A percentile compares a stretch with the other conserved stretches of the same genome.
phyloP scores from a whole-genome alignment of 2,329 filamentous ascomycete genomes.

The Calonectria pseudoturangicola region DNA sequence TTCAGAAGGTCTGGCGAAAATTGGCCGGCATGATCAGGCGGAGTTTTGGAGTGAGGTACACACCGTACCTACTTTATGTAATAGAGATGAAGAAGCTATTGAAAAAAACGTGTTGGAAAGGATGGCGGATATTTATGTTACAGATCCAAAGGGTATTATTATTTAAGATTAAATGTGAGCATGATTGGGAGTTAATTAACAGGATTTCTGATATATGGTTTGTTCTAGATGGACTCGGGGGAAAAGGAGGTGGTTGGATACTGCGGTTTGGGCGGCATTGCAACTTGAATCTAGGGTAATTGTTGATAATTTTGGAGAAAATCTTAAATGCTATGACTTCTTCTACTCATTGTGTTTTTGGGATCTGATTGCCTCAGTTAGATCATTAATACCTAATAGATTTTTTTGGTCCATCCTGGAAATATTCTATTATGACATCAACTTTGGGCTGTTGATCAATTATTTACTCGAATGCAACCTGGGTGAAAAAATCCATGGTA shows the following conservation, averaged over 20 bases:
- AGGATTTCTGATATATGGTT: not conserved
- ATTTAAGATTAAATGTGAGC: slow-evolving; percentile 15
- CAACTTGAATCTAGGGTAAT: slow-evolving; percentile 9
- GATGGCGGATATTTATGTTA: slow-evolving; percentile 25
- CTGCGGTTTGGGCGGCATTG: not conserved
- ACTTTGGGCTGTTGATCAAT: too few relatives aligned
- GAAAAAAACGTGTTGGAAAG: slow-evolving; percentile 30
- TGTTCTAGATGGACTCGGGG: not conserved
- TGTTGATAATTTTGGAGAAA: not conserved
- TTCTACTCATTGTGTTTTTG: not conserved
- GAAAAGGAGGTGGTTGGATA: not conserved
- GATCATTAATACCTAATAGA: not conserved
- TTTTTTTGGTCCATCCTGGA: not conserved
- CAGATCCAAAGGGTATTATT: slow-evolving; percentile 18
- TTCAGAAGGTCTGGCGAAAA: slow-evolving; percentile 38
- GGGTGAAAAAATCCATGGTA: too few relatives aligned
- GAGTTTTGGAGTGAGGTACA: slow-evolving; percentile 46
- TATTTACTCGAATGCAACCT: too few relatives aligned
- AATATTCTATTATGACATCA: not conserved
- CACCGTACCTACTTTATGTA: slow-evolving; percentile 35
- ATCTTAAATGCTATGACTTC: too few relatives aligned
- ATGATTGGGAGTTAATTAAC: not conserved
- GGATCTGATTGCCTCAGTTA: not conserved
- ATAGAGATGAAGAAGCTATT: slow-evolving; percentile 37
- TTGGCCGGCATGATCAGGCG: slow-evolving; percentile 38